These are phyloP conservation scores for Erythrophleum ivorense DNA, from an alignment of 331 rosid genomes.

Conservation along the genomic window DNA sequence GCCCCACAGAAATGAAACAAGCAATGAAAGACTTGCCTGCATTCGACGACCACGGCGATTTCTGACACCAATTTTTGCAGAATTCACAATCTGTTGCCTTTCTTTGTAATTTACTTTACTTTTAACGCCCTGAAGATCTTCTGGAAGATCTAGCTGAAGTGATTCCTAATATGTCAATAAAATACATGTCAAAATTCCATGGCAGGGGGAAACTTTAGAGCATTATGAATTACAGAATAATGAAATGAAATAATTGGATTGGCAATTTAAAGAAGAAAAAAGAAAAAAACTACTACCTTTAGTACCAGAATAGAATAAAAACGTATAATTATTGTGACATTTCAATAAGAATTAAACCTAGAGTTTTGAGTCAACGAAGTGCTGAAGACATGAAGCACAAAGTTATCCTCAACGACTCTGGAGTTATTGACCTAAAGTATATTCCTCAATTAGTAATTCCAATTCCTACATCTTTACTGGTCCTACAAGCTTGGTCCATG, in stretches of 20 bases:
- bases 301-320: conserved; percentile 4
- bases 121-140: conserved; percentile 41
- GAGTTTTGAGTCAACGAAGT: neutral
- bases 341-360: neutral
- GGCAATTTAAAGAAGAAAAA: neutral
- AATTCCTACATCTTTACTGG: neutral
- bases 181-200: conserved; percentile 32
- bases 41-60: conserved; percentile 81
- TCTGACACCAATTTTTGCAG: conserved; percentile 89
- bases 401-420: neutral
- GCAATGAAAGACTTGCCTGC: conserved; percentile 79
- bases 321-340: neutral
- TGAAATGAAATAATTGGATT: neutral
- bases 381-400: neutral
- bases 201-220: neutral
- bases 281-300: neutral
- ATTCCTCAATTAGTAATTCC: conserved; percentile 3
- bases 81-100: conserved; percentile 72
- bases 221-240: neutral
- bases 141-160: conserved; percentile 42
- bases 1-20: too few species aligned
- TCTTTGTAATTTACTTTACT: conserved; percentile 60
- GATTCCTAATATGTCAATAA: conserved; percentile 50
- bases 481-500: neutral
- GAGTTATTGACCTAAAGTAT: conserved; percentile 6